phyloP scores from a whole-genome alignment of 257 asterid species.

The Solanum neorickii region DNA sequence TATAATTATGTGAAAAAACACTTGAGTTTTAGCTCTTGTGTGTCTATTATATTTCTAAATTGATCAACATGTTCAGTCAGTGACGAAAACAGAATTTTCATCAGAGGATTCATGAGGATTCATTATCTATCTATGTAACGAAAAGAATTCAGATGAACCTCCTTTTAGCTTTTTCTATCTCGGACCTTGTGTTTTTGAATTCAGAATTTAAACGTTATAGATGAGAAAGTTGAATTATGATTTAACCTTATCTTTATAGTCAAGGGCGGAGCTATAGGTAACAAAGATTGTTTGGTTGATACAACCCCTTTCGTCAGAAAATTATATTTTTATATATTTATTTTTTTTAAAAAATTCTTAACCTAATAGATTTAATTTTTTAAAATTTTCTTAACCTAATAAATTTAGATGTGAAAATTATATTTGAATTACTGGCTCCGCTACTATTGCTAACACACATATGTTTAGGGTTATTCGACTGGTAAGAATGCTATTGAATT shows the following conservation, averaged over 20 bases:
- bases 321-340: too few relatives aligned
- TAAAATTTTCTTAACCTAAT: too few relatives aligned
- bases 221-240: neutral
- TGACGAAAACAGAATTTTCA: neutral
- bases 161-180: fast-evolving
- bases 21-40: neutral
- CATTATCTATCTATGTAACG: neutral
- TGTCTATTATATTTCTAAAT: neutral
- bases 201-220: neutral
- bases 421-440: neutral
- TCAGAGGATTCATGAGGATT: neutral
- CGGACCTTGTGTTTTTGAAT: neutral
- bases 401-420: too few relatives aligned
- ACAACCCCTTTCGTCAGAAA: neutral
- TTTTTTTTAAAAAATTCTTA: neutral
- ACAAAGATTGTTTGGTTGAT: neutral
- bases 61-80: neutral
- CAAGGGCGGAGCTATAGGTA: neutral
- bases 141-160: neutral
- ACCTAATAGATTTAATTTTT: too few relatives aligned
- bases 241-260: neutral
- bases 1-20: neutral
- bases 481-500: neutral
- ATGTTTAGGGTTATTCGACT: neutral
- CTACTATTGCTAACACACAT: too few relatives aligned